These are phyloP conservation scores for Cyclanthera cordifolia DNA, from an alignment of 306 rosid genomes.

Conservation along the genomic window DNA sequence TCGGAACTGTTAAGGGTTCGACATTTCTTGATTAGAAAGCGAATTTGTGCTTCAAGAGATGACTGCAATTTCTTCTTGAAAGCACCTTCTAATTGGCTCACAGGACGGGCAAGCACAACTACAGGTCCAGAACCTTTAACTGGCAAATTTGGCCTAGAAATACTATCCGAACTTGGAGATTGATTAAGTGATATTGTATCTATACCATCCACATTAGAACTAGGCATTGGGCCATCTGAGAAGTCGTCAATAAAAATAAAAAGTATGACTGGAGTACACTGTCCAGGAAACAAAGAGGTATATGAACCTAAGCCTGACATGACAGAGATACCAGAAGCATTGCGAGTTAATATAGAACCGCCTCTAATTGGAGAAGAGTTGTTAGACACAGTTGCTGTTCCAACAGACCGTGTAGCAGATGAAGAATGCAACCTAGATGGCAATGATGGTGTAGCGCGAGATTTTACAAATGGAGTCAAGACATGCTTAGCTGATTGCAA, in stretches of 20 bases:
- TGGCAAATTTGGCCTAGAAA: constrained; percentile 41
- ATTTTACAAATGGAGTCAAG: constrained; percentile 58
- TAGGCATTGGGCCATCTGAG: constrained; percentile 36
- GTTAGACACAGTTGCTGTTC: constrained; percentile 25
- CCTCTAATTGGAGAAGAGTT: constrained; percentile 59
- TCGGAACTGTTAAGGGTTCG: constrained; percentile 61
- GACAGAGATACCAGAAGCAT: constrained; percentile 50
- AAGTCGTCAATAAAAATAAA: constrained; percentile 73
- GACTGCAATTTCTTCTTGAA: constrained; percentile 68
- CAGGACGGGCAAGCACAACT: constrained; percentile 81
- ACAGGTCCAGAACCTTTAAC: constrained; percentile 73
- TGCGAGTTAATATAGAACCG: constrained; percentile 49
- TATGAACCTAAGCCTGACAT: constrained; percentile 89
- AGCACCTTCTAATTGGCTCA: constrained; percentile 69
- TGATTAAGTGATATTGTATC: constrained; percentile 43
- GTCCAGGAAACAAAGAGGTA: constrained; percentile 90
- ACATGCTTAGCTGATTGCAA: constrained; percentile 79
- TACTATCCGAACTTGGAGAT: constrained; percentile 39
- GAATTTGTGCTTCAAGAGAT: constrained; percentile 80
- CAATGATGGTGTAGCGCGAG: constrained; percentile 28
- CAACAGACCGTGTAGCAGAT: constrained; percentile 35
- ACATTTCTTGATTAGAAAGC: constrained; percentile 69
- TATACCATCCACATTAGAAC: constrained; percentile 42
- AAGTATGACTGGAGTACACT: constrained; percentile 72
- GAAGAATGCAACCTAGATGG: constrained; percentile 38